phyloP scores from a whole-genome alignment of 495 filamentous ascomycete genomes.

The Penicillium alfredii region DNA sequence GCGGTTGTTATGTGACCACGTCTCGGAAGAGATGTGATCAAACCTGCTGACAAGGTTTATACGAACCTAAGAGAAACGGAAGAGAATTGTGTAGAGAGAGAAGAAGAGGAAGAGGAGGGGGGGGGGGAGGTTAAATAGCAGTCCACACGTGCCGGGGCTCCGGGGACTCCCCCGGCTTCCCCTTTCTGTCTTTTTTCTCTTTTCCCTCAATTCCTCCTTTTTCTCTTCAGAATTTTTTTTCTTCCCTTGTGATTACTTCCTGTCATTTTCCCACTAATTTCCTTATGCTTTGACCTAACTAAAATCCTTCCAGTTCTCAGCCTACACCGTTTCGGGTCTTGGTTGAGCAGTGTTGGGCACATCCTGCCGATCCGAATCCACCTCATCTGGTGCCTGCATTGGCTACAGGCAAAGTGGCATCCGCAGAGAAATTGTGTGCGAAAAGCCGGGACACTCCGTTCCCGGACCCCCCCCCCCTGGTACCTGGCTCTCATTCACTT shows the following conservation, averaged over 20 bases:
- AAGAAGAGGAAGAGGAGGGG: conserved; percentile 10
- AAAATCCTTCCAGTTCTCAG: too few species aligned
- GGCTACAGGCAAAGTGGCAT: too few species aligned
- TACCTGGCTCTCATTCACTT: conserved; percentile 1
- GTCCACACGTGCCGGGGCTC: conserved; percentile 4
- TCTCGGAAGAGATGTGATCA: conserved; percentile 38
- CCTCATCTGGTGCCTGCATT: too few species aligned
- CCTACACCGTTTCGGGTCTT: too few species aligned
- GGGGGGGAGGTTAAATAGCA: conserved; percentile 6
- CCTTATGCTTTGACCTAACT: too few species aligned
- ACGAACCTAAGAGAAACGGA: conserved; percentile 20
- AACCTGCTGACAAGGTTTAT: conserved; percentile 33
- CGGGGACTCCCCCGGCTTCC: conserved; percentile 7
- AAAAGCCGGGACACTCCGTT: too few species aligned
- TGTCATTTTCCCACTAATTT: too few species aligned
- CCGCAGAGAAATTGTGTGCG: too few species aligned
- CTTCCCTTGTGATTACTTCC: background rate
- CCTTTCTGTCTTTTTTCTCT: background rate
- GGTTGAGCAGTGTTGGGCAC: too few species aligned
- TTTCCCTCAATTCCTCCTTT: background rate
- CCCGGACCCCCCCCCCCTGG: too few species aligned
- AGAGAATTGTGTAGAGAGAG: conserved; percentile 7
- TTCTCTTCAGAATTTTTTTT: background rate
- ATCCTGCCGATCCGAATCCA: too few species aligned
- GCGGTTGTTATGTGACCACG: conserved; percentile 43